Conservation (phyloP, 371 early-diverging fungal species). For the Syncephalis plumigaleata region DNA sequence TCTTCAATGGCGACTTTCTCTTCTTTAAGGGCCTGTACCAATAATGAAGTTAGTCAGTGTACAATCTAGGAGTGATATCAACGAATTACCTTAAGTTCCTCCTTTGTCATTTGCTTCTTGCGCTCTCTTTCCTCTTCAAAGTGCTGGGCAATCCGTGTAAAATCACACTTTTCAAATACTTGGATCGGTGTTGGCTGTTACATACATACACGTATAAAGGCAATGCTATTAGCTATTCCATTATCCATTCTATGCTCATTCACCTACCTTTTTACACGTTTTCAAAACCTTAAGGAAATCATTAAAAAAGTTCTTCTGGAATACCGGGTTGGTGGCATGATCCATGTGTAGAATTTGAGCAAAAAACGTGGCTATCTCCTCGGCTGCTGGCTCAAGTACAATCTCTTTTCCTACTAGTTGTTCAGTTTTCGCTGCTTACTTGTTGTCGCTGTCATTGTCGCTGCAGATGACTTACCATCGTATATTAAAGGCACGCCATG, state of each 20-base stretch:
- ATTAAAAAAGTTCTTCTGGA: conserved; percentile 80
- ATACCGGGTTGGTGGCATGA: conserved; percentile 63
- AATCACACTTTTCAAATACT: conserved; percentile 75
- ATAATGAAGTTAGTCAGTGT: conserved; percentile 8
- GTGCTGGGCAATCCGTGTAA: conserved; percentile 67
- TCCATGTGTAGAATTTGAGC: conserved; percentile 76
- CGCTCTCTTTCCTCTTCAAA: conserved; percentile 56
- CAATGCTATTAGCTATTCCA: neutral
- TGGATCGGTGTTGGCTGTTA: conserved; percentile 46
- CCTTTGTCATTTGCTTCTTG: conserved; percentile 74
- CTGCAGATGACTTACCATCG: conserved; percentile 30
- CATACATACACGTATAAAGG: neutral
- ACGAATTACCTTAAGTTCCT: conserved; percentile 53
- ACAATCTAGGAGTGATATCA: neutral
- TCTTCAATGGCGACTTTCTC: conserved; percentile 58
- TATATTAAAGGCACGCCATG: conserved; percentile 83
- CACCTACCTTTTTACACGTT: conserved; percentile 37
- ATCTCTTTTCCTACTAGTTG: conserved; percentile 28
- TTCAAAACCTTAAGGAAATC: conserved; percentile 59
- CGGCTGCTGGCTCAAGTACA: conserved; percentile 60
- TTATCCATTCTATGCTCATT: too few relatives aligned
- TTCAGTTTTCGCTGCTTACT: too few relatives aligned
- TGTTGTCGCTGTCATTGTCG: neutral
- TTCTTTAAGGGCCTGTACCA: conserved; percentile 24
- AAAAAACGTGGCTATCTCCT: conserved; percentile 92